Base-by-base conservation (phyloP, 2,329 filamentous ascomycete genomes). In the Phaeosphaeriaceae sp. region DNA sequence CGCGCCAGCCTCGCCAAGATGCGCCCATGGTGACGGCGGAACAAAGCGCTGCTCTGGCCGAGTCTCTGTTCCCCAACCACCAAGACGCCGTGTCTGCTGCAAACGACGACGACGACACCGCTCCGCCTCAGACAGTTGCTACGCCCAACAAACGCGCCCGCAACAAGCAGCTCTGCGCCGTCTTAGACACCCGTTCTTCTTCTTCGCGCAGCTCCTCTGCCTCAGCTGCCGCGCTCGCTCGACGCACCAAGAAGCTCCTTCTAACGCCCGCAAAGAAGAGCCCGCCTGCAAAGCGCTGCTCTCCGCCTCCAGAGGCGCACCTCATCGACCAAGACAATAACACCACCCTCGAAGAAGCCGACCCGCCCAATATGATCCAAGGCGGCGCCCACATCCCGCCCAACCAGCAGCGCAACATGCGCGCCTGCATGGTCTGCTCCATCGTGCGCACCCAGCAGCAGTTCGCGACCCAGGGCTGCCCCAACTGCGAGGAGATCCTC, bases 391-490 rank as follows among this genome's bases (percentile, higher is more conserved):
- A 88, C 77, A 89, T 93, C 61, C 81, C 90, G 17, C 85, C 91
- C 7, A 85, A 84, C 76, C 91, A 95, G 80, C 88, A 90, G 82
- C 91, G 93, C 80, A 89, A 91, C 77, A 86, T 96, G 68, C 93
- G 95, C 80, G 95, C 95, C 73, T 99, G 95, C 84, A 97, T 99
- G 93, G 92, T 98, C 69, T 99, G 95, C 87, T 94, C 92, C 54
- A 91, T 98, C 75, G 92, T 98, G 65, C 92, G 94, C 84, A 89
- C 91, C 60, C 88, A 89, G 73, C 85, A 84, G 66, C 90, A 91
- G 78, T 99, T 99, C 85, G 85, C 89, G 71, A 86, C 88, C 71
- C 85, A 91, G 74, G 95, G 95, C 67, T 99, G 95, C 76, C 95
- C 95, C 61, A 99, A 99, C 84, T 99, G 95, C 85, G 94, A 97